Conservation (phyloP, 768 basidiomycete genomes). For the Trametopsis cervina region DNA sequence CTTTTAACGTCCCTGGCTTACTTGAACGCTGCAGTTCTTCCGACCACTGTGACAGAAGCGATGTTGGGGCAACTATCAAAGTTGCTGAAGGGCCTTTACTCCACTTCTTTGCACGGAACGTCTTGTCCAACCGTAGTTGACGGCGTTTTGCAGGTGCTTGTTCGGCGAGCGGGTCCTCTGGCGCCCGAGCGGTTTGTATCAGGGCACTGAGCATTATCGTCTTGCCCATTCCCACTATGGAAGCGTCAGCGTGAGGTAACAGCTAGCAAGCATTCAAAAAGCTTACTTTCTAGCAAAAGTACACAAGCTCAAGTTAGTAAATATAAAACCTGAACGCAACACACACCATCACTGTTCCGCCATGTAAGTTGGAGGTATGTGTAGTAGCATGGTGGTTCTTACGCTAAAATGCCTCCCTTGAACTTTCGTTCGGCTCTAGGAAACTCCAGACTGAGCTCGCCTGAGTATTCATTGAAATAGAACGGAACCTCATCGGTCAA, state of each 20-base stretch:
- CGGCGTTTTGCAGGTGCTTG: constrained; percentile 33
- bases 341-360: constrained; percentile 27
- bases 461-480: constrained; percentile 89
- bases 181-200: constrained; percentile 68
- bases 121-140: constrained; percentile 55
- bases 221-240: constrained; percentile 90
- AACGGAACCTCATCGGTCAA: constrained; percentile 77
- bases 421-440: constrained; percentile 74
- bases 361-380: not conserved
- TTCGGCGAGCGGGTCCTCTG: constrained; percentile 30
- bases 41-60: constrained; percentile 89
- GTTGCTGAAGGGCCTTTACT: constrained; percentile 50
- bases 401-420: constrained; percentile 89
- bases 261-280: not conserved
- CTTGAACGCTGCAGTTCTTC: constrained; percentile 86
- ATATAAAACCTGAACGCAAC: constrained; percentile 1
- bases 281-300: constrained; percentile 41
- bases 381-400: constrained; percentile 24
- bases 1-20: constrained; percentile 55
- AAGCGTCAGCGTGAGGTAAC: not conserved
- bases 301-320: not conserved
- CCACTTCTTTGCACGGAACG: constrained; percentile 40
- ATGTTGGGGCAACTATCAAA: constrained; percentile 88
- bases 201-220: constrained; percentile 90
- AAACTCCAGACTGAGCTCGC: constrained; percentile 81